Percentiles rank a stretch among this genome's conserved stretches.
Evolutionary conservation across 352 stramenopile species (phyloP).

Genomic region (Globisporangium yorkense): DNA sequence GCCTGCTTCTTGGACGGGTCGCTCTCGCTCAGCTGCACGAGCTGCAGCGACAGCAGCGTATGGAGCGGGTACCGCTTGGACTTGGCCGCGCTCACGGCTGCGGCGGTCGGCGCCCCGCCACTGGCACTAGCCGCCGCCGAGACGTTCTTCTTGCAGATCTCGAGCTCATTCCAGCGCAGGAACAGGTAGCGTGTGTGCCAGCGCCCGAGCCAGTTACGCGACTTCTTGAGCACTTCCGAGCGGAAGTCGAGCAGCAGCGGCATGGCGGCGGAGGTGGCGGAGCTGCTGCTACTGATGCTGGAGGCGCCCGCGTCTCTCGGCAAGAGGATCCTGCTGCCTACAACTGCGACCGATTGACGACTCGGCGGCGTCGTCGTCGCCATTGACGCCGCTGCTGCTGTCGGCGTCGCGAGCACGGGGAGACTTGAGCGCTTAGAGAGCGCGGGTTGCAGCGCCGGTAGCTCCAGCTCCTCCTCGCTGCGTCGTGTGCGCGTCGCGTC

Average conservation of each 20-base stretch:
- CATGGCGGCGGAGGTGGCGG: neutral
- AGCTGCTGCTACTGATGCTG: conserved; percentile 10
- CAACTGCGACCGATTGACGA: neutral
- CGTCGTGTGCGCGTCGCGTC: neutral
- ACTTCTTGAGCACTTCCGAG: conserved; percentile 57
- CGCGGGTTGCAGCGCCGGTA: conserved; percentile 12
- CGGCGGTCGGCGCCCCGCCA: neutral
- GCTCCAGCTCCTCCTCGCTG: conserved; percentile 16
- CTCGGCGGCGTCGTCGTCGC: neutral
- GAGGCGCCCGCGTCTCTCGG: neutral
- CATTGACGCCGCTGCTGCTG: too few species aligned
- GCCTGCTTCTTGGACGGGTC: conserved; percentile 38
- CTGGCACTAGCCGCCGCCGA: conserved; percentile 5
- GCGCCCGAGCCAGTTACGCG: conserved; percentile 54
- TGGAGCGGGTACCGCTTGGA: conserved; percentile 37
- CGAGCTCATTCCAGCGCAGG: conserved; percentile 45
- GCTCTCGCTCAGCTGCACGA: conserved; percentile 46
- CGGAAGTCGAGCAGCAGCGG: conserved; percentile 37
- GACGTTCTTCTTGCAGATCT: conserved; percentile 38
- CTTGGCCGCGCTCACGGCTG: conserved; percentile 1
- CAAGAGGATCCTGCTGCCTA: neutral
- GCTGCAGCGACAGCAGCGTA: conserved; percentile 37
- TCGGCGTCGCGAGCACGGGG: neutral
- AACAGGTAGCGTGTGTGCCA: conserved; percentile 43
- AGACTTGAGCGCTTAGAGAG: conserved; percentile 6